Evolutionary conservation across 2,329 filamentous ascomycete species (phyloP), one percentile per base, ranked within the genome.

Genomic region (Claviceps purpurea): DNA sequence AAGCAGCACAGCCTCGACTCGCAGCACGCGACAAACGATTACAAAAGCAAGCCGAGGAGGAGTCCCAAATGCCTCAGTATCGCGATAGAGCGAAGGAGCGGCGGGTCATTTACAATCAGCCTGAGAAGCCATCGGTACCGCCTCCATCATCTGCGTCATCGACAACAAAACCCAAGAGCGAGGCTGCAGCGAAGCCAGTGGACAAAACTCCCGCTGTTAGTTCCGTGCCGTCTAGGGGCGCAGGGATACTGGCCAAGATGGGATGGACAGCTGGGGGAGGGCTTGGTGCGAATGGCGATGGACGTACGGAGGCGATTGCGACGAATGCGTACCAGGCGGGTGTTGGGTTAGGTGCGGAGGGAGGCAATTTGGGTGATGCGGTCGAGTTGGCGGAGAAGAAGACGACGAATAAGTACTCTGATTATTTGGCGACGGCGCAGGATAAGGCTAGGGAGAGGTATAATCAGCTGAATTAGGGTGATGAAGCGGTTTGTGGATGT

Each of bases 171-270:
- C 60, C 68, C 20, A 71, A 72, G 44, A 56, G 64, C 3, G 64
- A 64, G 13, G 30, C 48, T n/a, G 30, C 56, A 13, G 56, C 56
- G 3, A 46, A 54, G 14, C 26, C 56, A 2, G 24, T 41, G 8
- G 58, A 43, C 16, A 53, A 60, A 24, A 50, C 59, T 2, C 45
- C 55, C 13, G 51, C 60, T 2, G 46, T 54, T 11, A 62, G 61
- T 37, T 66, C 72, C 6, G 62, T 64, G 49, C 68, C 72, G 54
- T 81, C 79, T 39, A 86, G 84, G 64, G 82, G 83, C 13, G 81
- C 81, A 0, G 78, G 79, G 3, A 73, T 87, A 61, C 70, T 88
- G 41, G 79, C 81, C 41, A 87, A 87, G 70, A 85, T 86, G 79
- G 84, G 84, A 26, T 87, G 83, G 83, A 79, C 70, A 22, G 71